phyloP scores from a whole-genome alignment of 2,329 filamentous ascomycete species.

The Xylaria sp. region DNA sequence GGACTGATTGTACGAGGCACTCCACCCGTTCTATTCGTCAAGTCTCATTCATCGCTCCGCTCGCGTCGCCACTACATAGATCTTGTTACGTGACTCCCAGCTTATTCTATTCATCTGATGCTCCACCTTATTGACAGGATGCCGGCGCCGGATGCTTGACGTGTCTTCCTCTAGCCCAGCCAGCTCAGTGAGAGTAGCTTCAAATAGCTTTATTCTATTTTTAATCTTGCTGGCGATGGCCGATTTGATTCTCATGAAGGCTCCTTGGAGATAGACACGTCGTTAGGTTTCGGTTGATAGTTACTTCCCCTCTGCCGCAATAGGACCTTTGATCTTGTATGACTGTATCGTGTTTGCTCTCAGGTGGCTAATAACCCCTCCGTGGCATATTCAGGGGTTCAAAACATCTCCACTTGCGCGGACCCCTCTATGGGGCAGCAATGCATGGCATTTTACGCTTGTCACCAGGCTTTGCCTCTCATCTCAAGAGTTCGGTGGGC shows the following conservation, averaged over 20 bases:
- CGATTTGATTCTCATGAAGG: neutral
- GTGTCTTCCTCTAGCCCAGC: slow-evolving; percentile 24
- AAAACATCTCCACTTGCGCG: slow-evolving; percentile 32
- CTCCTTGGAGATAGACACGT: slow-evolving; percentile 30
- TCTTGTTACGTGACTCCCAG: slow-evolving; percentile 24
- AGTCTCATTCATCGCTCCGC: slow-evolving; percentile 15
- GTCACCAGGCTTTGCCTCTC: slow-evolving; percentile 4
- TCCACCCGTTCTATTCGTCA: slow-evolving; percentile 12
- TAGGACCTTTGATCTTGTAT: slow-evolving; percentile 25
- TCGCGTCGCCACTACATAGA: slow-evolving; percentile 14
- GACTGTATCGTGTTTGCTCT: slow-evolving; percentile 36
- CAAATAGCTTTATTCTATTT: slow-evolving; percentile 14
- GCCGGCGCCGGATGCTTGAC: slow-evolving; percentile 28
- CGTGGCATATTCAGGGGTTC: slow-evolving; percentile 22
- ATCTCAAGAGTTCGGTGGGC: slow-evolving; percentile 26
- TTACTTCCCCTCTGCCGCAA: slow-evolving; percentile 19
- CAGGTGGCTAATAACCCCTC: slow-evolving; percentile 34
- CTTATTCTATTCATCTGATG: slow-evolving; percentile 11
- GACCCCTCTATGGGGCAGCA: slow-evolving; percentile 41
- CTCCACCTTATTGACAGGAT: slow-evolving; percentile 25
- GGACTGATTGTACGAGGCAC: neutral
- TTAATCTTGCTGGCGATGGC: slow-evolving; percentile 7
- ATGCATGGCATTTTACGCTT: slow-evolving; percentile 38
- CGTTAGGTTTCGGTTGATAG: slow-evolving; percentile 13
- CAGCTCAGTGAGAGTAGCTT: slow-evolving; percentile 15